These are phyloP conservation scores for Cryptosporidium viatorum DNA, from an alignment of 169 alveolate genomes.

Conservation along the genomic window DNA sequence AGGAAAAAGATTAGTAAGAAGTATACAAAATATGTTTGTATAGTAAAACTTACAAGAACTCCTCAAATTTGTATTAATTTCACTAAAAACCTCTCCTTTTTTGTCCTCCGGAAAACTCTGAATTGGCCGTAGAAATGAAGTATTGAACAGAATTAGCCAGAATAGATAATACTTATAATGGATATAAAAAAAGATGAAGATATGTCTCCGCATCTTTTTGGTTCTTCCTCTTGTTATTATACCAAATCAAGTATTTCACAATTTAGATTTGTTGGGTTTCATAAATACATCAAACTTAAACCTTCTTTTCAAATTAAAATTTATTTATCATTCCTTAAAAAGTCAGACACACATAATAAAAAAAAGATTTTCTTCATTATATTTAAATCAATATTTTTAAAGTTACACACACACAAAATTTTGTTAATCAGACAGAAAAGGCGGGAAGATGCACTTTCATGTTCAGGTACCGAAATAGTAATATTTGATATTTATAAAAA, in stretches of 20 bases:
- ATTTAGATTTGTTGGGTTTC: background rate
- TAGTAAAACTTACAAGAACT: constrained; percentile 63
- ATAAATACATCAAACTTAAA: background rate
- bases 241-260: background rate
- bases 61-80: constrained; percentile 33
- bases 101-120: background rate
- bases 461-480: background rate
- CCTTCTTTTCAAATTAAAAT: background rate
- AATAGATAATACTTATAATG: background rate
- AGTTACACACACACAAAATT: constrained; percentile 9
- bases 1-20: background rate
- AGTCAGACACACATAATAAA: background rate
- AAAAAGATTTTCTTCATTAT: background rate
- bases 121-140: background rate
- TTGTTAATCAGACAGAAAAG: background rate
- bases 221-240: background rate
- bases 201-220: background rate
- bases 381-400: background rate
- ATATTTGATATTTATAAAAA: background rate
- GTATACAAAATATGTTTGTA: background rate
- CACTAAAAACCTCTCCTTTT: constrained; percentile 7
- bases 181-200: background rate
- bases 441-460: background rate
- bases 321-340: background rate
- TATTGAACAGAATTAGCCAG: background rate